Base-by-base conservation (phyloP, 768 basidiomycete species). In the Lanmaoa rubissima region DNA sequence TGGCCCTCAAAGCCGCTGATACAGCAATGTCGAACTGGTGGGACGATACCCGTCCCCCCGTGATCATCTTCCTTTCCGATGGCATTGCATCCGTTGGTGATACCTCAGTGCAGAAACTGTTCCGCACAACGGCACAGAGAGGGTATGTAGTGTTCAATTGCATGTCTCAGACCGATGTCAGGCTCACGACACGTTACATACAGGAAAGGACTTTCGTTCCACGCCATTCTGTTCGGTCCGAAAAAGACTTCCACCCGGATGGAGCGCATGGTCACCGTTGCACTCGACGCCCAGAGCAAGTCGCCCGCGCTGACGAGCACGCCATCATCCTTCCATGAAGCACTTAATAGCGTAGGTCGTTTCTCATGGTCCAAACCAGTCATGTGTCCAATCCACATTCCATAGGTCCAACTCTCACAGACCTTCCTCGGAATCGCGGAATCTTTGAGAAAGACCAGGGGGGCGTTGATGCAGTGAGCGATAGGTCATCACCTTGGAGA, bases 391-490 rank as follows among this genome's bases (percentile, higher is more conserved):
- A 58, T 48, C 19, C 9, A 31, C 12, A 3, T 55, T 31, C 24
- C 34, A 21, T 56, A 84, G 83, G 73, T 83, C 26, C 76, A 74
- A 54, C 72, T 84, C 12, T 77, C 82, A 1, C 70, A 80, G 48
- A 78, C 83, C 7, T 85, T 85, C 76, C 69, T 83, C 31, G 76
- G 78, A 19, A 76, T 84, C 47, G 83, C 84, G 0, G 80, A 82
- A 54, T 82, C 83, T 0, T 64, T 84, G 69, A 76, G 73, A 63
- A 83, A 77, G 56, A 76, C 82, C 11, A 69, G 83, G 59, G 82
- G 79, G 7, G 73, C 77, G 16, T 63, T 84, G 53, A 64, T 82
- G 58, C 64, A 70, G 51, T 64, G 65, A 64, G 16, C 32, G n/a
- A 32, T 9, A 5, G 14, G 16, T 16, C 13, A 12, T 36, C 1